Conservation (phyloP, 495 filamentous ascomycete genomes). For the Delitschia confertaspora region DNA sequence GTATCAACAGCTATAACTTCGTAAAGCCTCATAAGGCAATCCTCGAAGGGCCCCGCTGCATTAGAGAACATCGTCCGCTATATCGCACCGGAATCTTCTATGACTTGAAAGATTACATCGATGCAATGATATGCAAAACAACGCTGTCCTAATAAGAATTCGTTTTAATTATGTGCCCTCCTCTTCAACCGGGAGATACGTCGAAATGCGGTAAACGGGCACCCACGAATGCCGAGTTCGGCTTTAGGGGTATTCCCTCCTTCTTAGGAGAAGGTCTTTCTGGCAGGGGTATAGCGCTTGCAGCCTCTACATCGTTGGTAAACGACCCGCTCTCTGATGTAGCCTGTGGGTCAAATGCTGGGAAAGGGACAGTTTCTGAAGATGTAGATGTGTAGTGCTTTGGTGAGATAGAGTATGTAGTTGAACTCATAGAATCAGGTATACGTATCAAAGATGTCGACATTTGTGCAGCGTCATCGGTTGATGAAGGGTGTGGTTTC, state of each 20-base stretch:
- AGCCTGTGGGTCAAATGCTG: conserved; percentile 20
- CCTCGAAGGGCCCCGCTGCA: no score
- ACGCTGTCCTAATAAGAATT: no score
- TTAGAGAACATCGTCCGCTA: no score
- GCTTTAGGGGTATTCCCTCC: background rate
- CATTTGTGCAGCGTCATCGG: conserved; percentile 6
- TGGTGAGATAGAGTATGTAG: background rate
- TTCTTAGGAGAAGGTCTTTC: conserved; percentile 3
- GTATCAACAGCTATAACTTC: no score
- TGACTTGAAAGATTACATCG: no score
- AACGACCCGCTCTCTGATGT: conserved; percentile 21
- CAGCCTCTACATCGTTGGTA: conserved; percentile 15
- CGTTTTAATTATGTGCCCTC: no score
- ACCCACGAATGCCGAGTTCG: conserved; percentile 14
- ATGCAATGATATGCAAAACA: no score
- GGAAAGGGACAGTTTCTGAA: conserved; percentile 8
- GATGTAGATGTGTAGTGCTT: background rate
- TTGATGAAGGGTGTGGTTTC: background rate
- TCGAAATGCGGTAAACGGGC: conserved; percentile 20
- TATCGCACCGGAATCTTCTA: no score
- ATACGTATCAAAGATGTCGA: no score
- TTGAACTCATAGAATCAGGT: no score
- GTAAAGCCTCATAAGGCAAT: no score
- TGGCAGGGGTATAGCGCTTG: conserved; percentile 17
- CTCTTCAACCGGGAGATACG: conserved; percentile 15